Conservation (phyloP, 257 asterid genomes). For the Verbena officinalis region DNA sequence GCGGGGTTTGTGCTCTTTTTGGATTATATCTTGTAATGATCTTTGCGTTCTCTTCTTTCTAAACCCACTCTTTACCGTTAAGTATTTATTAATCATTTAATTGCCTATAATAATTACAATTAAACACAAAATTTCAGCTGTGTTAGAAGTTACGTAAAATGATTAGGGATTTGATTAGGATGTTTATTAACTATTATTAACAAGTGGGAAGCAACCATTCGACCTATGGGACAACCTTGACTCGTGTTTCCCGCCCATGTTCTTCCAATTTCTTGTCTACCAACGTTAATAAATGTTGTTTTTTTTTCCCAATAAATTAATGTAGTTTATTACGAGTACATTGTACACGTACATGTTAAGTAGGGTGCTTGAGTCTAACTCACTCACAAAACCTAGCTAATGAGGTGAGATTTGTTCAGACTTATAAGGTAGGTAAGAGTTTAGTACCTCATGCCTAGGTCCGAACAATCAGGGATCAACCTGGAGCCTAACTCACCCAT, state of each 20-base stretch:
- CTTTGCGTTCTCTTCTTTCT: slow-evolving; percentile 40
- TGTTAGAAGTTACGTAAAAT: background rate
- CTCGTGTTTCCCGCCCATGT: slow-evolving; percentile 13
- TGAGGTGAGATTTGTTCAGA: no score
- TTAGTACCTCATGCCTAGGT: no score
- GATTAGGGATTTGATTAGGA: slow-evolving; percentile 35
- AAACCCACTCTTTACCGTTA: slow-evolving; percentile 33
- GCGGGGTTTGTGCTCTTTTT: slow-evolving; percentile 53
- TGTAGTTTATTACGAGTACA: no score
- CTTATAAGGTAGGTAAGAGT: no score
- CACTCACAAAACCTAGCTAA: no score
- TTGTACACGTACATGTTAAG: no score
- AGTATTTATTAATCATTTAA: slow-evolving; percentile 27
- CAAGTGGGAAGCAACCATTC: slow-evolving; percentile 33
- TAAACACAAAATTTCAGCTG: no score
- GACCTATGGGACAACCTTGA: slow-evolving; percentile 15
- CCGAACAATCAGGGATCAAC: no score
- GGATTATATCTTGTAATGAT: slow-evolving; percentile 34
- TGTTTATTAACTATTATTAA: slow-evolving; percentile 3
- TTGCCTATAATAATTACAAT: background rate
- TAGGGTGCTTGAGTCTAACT: no score
- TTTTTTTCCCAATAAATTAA: no score
- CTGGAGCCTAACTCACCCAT: no score
- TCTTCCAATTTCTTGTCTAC: background rate
- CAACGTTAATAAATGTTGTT: slow-evolving; percentile 3